Evolutionary conservation across 2,329 filamentous ascomycete species (phyloP).

Genomic region (Sporothrix schenckii): DNA sequence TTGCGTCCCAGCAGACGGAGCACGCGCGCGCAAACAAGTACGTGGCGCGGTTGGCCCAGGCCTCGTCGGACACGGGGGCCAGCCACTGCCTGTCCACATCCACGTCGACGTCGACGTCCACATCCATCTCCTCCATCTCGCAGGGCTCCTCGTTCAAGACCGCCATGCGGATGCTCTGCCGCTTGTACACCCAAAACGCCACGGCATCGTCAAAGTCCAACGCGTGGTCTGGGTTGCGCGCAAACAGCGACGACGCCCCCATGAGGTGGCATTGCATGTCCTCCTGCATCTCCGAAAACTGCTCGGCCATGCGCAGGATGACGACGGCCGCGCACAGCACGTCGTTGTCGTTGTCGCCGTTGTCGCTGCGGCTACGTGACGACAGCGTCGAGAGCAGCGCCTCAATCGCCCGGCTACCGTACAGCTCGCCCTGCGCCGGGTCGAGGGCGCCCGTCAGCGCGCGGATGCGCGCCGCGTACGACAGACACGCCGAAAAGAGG

Average conservation of each 20-base stretch:
- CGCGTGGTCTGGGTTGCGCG: background rate
- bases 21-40: slow-evolving; percentile 1
- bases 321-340: background rate
- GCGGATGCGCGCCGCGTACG: background rate
- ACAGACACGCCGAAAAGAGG: background rate
- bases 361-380: background rate
- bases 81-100: background rate
- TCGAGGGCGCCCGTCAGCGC: background rate
- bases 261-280: slow-evolving; percentile 2
- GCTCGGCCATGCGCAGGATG: slow-evolving; percentile 3
- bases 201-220: background rate
- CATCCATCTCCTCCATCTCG: background rate
- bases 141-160: background rate
- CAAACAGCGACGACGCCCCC: slow-evolving; percentile 1
- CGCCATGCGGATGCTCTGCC: background rate
- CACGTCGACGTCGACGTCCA: background rate
- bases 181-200: slow-evolving; percentile 4
- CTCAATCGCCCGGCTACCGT: background rate
- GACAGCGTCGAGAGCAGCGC: background rate
- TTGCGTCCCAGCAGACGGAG: background rate
- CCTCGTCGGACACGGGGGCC: slow-evolving; percentile 1
- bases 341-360: background rate
- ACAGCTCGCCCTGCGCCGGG: background rate
- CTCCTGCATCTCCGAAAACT: slow-evolving; percentile 3
- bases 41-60: slow-evolving; percentile 5